These are phyloP conservation scores for Phalaenopsis equestris DNA, from an alignment of 106 monocot genomes.

Conservation along the genomic window DNA sequence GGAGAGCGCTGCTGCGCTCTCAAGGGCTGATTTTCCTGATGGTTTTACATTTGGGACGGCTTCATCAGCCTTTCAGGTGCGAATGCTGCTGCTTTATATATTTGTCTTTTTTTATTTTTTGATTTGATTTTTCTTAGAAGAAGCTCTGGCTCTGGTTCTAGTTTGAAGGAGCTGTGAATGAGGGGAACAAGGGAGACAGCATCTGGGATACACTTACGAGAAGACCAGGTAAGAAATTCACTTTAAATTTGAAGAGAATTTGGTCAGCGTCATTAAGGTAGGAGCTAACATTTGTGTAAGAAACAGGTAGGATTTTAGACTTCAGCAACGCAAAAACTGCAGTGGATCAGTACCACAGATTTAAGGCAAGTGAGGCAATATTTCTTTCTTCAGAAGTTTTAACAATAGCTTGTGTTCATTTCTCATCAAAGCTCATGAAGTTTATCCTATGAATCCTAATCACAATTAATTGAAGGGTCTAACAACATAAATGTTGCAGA, in stretches of 20 bases:
- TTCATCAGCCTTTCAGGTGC: slow-evolving; percentile 70
- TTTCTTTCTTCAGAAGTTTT: neutral
- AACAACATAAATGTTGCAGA: slow-evolving; percentile 14
- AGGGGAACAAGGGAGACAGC: slow-evolving; percentile 48
- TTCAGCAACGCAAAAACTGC: slow-evolving; percentile 76
- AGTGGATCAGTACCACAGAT: slow-evolving; percentile 79
- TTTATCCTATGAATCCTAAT: no score
- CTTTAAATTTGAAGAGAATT: neutral
- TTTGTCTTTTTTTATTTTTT: neutral
- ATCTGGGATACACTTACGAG: slow-evolving; percentile 72
- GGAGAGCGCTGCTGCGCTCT: slow-evolving; percentile 17
- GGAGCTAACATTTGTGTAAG: neutral
- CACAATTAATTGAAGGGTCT: no score
- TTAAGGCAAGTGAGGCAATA: slow-evolving; percentile 30
- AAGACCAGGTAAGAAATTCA: slow-evolving; percentile 24
- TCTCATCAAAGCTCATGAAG: no score
- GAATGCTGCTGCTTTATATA: neutral
- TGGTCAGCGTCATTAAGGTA: no score
- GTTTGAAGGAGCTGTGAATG: slow-evolving; percentile 76
- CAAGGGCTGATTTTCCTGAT: slow-evolving; percentile 42
- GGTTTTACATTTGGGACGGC: slow-evolving; percentile 66
- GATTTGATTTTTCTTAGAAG: neutral
- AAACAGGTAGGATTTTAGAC: slow-evolving; percentile 57
- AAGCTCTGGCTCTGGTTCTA: slow-evolving; percentile 8
- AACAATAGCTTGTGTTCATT: no score